Conservation (phyloP, 352 stramenopile genomes). For the Achlya hypogyna region DNA sequence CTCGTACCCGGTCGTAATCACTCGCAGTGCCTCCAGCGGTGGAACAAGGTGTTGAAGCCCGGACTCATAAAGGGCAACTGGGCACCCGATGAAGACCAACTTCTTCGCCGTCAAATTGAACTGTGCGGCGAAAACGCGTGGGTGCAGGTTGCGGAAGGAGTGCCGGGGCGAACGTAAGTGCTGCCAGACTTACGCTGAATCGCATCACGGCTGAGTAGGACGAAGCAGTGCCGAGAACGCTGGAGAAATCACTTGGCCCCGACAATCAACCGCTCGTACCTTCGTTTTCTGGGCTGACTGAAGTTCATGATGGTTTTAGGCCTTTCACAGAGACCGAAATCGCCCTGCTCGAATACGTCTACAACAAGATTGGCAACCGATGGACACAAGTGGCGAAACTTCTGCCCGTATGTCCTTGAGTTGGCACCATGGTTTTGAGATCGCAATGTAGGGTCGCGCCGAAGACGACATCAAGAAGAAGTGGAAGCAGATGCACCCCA, state of each 20-base stretch:
- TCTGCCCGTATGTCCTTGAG: conserved; percentile 34
- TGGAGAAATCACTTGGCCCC: conserved; percentile 20
- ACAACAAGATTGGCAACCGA: conserved; percentile 75
- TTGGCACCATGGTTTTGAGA: neutral
- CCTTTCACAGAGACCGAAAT: conserved; percentile 66
- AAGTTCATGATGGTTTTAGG: conserved; percentile 19
- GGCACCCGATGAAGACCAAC: conserved; percentile 51
- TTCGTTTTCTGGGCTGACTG: neutral
- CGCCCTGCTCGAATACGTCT: conserved; percentile 58
- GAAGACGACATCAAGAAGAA: conserved; percentile 74
- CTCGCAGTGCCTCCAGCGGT: conserved; percentile 28
- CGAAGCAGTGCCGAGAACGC: conserved; percentile 16
- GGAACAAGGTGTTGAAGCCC: conserved; percentile 55
- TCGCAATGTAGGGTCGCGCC: conserved; percentile 37
- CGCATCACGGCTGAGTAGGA: neutral
- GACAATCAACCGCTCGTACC: conserved; percentile 2
- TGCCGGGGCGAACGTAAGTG: conserved; percentile 15
- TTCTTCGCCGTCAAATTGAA: conserved; percentile 10
- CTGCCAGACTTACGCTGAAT: neutral
- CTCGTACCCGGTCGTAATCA: conserved; percentile 22
- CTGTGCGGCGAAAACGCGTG: conserved; percentile 5
- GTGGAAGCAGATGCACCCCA: conserved; percentile 77
- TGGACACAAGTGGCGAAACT: conserved; percentile 83
- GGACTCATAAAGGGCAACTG: conserved; percentile 71
- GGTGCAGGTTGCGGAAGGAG: conserved; percentile 13